phyloP scores from a whole-genome alignment of 352 stramenopile species.

The Peronospora destructor region DNA sequence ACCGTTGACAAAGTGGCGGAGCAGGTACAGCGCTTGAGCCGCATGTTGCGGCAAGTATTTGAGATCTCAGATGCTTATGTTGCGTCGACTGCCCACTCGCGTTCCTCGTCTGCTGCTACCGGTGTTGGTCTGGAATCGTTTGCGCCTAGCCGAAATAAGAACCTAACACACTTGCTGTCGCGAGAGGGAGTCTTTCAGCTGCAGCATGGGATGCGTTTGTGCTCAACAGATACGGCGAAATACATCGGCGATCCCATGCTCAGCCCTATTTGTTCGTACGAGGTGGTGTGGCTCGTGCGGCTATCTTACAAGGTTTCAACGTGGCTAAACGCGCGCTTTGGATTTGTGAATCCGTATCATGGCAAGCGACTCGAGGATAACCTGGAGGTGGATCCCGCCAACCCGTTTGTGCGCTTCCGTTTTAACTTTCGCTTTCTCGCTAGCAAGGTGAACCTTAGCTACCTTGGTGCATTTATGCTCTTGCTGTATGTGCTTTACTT shows the following conservation, averaged over 20 bases:
- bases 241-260: constrained; percentile 84
- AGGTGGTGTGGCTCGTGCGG: constrained; percentile 69
- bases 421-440: constrained; percentile 86
- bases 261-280: constrained; percentile 75
- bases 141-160: constrained; percentile 50
- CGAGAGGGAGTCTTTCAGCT: constrained; percentile 57
- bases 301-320: constrained; percentile 72
- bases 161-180: constrained; percentile 57
- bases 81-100: constrained; percentile 59
- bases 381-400: constrained; percentile 46
- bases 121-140: constrained; percentile 40
- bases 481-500: constrained; percentile 66
- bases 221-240: constrained; percentile 49
- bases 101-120: constrained; percentile 27
- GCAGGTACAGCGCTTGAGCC: constrained; percentile 62
- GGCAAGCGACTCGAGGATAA: constrained; percentile 73
- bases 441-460: constrained; percentile 79
- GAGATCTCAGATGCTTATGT: constrained; percentile 86
- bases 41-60: constrained; percentile 65
- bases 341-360: constrained; percentile 60
- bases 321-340: constrained; percentile 67
- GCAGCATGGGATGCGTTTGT: constrained; percentile 59
- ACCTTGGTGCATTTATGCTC: constrained; percentile 45
- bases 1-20: constrained; percentile 32
- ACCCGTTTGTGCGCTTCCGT: constrained; percentile 44